Conservation (phyloP, 1,139 yeast species). For the Yamadazyma kanchanaburiensis region DNA sequence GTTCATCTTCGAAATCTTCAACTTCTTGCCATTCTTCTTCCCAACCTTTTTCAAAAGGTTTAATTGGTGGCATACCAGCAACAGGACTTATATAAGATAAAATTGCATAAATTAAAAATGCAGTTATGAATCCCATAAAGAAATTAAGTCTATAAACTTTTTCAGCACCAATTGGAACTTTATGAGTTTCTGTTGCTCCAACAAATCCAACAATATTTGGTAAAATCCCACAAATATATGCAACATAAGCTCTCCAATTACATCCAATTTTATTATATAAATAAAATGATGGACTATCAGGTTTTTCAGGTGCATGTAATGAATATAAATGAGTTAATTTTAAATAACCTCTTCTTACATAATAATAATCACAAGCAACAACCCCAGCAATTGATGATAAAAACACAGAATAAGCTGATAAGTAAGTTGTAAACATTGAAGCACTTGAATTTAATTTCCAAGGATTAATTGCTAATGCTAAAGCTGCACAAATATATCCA, state of each 20-base stretch:
- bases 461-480: constrained; percentile 81
- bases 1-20: constrained; percentile 56
- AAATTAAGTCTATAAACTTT: constrained; percentile 69
- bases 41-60: constrained; percentile 59
- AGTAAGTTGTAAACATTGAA: constrained; percentile 75
- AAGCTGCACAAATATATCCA: constrained; percentile 71
- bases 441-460: constrained; percentile 81
- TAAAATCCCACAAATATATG: constrained; percentile 69
- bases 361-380: constrained; percentile 70
- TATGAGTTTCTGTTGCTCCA: constrained; percentile 64
- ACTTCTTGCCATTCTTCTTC: constrained; percentile 58
- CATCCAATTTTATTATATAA: constrained; percentile 60
- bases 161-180: constrained; percentile 78
- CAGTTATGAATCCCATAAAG: constrained; percentile 66
- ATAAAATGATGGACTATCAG: constrained; percentile 40
- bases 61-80: constrained; percentile 52
- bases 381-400: constrained; percentile 86
- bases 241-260: constrained; percentile 79
- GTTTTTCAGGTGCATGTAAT: constrained; percentile 30
- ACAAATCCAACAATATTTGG: constrained; percentile 89
- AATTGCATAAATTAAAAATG: constrained; percentile 48
- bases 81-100: constrained; percentile 57
- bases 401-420: constrained; percentile 85
- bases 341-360: constrained; percentile 71
- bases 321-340: constrained; percentile 63